Evolutionary conservation across 2,329 filamentous ascomycete species (phyloP).

Genomic region (Alternaria rosae): DNA sequence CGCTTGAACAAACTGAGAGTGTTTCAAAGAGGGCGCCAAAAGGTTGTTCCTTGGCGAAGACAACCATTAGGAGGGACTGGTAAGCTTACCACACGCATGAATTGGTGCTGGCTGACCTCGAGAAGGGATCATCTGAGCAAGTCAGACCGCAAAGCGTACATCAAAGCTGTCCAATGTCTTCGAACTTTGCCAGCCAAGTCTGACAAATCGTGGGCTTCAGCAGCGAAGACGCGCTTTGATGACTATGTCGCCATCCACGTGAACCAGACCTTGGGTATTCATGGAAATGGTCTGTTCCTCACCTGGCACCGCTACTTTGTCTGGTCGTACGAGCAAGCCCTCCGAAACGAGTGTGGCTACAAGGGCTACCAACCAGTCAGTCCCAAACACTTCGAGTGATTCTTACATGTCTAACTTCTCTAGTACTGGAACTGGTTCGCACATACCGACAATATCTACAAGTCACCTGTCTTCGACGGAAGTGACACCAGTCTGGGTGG

Average conservation of each 20-base stretch:
- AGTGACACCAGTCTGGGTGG: slow-evolving; percentile 8
- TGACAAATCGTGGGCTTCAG: slow-evolving; percentile 2
- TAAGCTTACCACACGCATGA: neutral
- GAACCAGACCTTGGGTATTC: slow-evolving; percentile 4
- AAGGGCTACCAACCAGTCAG: slow-evolving; percentile 11
- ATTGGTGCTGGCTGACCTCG: neutral
- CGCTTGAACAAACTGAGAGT: neutral
- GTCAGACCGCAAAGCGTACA: neutral
- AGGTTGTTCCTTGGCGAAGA: slow-evolving; percentile 2
- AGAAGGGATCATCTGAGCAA: slow-evolving; percentile 7
- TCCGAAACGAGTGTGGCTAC: slow-evolving; percentile 8
- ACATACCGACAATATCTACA: slow-evolving; percentile 2
- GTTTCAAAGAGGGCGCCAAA: neutral
- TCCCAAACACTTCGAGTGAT: neutral
- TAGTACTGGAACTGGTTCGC: slow-evolving; percentile 12
- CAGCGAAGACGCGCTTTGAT: slow-evolving; percentile 10
- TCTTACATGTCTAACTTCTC: neutral
- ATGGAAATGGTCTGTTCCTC: slow-evolving; percentile 6
- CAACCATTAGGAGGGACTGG: slow-evolving; percentile 3
- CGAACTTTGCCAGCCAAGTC: slow-evolving; percentile 6
- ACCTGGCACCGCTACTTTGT: slow-evolving; percentile 12
- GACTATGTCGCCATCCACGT: slow-evolving; percentile 11
- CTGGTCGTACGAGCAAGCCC: slow-evolving; percentile 8
- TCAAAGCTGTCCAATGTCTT: slow-evolving; percentile 9
- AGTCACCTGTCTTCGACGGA: slow-evolving; percentile 5